Percentiles rank a stretch among this genome's conserved stretches.
phyloP scores from a whole-genome alignment of 441 rosid species.

The Breynia disticha region DNA sequence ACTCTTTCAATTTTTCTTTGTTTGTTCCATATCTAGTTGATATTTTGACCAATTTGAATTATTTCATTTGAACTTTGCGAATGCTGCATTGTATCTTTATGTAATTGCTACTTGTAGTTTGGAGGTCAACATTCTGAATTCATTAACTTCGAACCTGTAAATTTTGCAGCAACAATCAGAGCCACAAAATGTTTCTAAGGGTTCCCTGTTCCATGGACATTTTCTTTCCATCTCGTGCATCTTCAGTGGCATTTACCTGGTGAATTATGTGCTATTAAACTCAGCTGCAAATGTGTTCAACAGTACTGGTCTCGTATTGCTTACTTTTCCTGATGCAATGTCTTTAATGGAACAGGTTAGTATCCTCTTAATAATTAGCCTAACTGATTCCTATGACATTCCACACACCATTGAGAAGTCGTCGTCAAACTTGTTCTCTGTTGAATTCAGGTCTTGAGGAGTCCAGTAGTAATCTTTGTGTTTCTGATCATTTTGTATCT shows the following conservation, averaged over 20 bases:
- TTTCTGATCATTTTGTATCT: conserved; percentile 57
- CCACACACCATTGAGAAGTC: conserved; percentile 3
- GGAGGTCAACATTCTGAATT: conserved; percentile 11
- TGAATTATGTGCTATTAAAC: conserved; percentile 66
- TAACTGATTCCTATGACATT: conserved; percentile 5
- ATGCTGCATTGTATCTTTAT: too few species aligned
- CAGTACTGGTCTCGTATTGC: conserved; percentile 61
- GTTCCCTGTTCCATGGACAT: conserved; percentile 57
- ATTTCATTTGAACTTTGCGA: too few species aligned
- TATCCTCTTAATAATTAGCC: background rate
- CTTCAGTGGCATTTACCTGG: conserved; percentile 70
- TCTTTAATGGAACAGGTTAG: conserved; percentile 87
- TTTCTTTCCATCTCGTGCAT: conserved; percentile 56
- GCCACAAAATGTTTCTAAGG: conserved; percentile 39
- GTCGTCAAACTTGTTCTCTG: conserved; percentile 3
- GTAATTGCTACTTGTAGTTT: background rate
- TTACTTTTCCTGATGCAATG: conserved; percentile 85
- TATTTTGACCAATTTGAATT: too few species aligned
- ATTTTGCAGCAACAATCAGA: conserved; percentile 51
- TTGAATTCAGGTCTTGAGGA: conserved; percentile 53
- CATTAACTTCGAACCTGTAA: conserved; percentile 3
- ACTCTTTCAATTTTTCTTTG: too few species aligned
- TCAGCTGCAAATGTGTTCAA: conserved; percentile 82
- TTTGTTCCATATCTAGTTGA: too few species aligned
- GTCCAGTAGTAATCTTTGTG: conserved; percentile 48